phyloP scores from a whole-genome alignment of 129 eudicot species.

The Saposhnikovia divaricata region DNA sequence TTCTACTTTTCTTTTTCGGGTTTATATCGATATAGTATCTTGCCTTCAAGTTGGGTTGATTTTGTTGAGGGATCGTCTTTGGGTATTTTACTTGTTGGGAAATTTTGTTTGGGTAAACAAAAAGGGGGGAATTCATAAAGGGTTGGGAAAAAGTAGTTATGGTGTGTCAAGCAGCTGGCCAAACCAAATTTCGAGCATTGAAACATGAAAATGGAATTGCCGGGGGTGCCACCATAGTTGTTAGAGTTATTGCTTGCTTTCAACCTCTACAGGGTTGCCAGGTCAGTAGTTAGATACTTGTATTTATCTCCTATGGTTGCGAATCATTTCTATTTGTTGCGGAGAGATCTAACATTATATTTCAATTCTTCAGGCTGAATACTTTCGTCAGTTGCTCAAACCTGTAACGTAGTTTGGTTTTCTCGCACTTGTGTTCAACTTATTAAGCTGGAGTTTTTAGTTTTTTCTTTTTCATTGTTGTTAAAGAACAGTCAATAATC shows the following conservation, averaged over 20 bases:
- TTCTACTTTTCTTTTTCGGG: not conserved
- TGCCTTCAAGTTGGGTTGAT: slow-evolving; percentile 5
- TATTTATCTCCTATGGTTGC: not conserved
- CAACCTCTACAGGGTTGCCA: slow-evolving; percentile 65
- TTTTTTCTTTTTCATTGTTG: slow-evolving; percentile 25
- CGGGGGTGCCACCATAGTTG: slow-evolving; percentile 47
- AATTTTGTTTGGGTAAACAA: slow-evolving; percentile 8
- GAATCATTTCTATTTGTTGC: not conserved
- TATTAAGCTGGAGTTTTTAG: slow-evolving; percentile 46
- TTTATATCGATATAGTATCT: not conserved
- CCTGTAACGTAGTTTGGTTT: slow-evolving; percentile 81
- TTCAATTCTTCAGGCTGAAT: slow-evolving; percentile 72
- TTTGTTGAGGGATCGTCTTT: not conserved
- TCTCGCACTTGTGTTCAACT: slow-evolving; percentile 30
- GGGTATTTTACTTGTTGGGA: slow-evolving; percentile 16
- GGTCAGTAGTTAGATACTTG: slow-evolving; percentile 18
- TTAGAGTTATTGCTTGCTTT: slow-evolving; percentile 70
- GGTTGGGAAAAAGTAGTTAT: slow-evolving; percentile 46
- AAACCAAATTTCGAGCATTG: slow-evolving; percentile 59
- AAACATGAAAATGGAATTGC: slow-evolving; percentile 63
- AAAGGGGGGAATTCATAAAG: slow-evolving; percentile 9
- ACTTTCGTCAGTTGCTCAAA: slow-evolving; percentile 80
- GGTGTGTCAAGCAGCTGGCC: slow-evolving; percentile 69
- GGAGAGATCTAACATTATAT: slow-evolving; percentile 17
- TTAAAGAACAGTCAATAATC: slow-evolving; percentile 34